These are phyloP conservation scores for Filosporella fistucella DNA, from an alignment of 495 filamentous ascomycete species.

Conservation along the genomic window DNA sequence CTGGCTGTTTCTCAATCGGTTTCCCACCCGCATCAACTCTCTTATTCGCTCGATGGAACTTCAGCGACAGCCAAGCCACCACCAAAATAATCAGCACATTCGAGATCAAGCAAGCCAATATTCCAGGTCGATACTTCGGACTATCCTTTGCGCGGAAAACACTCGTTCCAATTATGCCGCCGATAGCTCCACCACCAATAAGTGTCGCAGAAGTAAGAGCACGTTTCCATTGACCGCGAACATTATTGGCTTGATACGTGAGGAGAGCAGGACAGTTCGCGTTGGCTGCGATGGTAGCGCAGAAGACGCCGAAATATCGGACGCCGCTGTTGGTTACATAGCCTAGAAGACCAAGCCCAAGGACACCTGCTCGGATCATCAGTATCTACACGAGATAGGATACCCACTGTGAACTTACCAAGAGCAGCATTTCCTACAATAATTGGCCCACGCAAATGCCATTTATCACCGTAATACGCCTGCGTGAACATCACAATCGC, in stretches of 20 bases:
- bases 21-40: constrained; percentile 26
- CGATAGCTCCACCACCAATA: constrained; percentile 51
- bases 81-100: constrained; percentile 38
- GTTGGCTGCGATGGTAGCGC: constrained; percentile 55
- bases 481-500: constrained; percentile 52
- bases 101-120: constrained; percentile 39
- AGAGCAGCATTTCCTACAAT: constrained; percentile 49
- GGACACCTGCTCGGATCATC: constrained; percentile 22
- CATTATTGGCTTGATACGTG: constrained; percentile 60
- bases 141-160: constrained; percentile 53
- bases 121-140: constrained; percentile 47
- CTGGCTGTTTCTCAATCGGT: constrained; percentile 24
- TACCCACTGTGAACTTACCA: background rate
- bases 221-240: constrained; percentile 63
- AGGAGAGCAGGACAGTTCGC: constrained; percentile 53
- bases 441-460: constrained; percentile 51
- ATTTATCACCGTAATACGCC: constrained; percentile 52
- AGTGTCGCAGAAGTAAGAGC: constrained; percentile 54
- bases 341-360: constrained; percentile 47
- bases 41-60: constrained; percentile 28
- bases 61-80: constrained; percentile 18
- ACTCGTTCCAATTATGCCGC: constrained; percentile 52
- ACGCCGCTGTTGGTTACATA: constrained; percentile 43
- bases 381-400: background rate
- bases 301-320: constrained; percentile 62